Conservation (phyloP, 1,139 yeast genomes). For the Fermentozyma sake region DNA sequence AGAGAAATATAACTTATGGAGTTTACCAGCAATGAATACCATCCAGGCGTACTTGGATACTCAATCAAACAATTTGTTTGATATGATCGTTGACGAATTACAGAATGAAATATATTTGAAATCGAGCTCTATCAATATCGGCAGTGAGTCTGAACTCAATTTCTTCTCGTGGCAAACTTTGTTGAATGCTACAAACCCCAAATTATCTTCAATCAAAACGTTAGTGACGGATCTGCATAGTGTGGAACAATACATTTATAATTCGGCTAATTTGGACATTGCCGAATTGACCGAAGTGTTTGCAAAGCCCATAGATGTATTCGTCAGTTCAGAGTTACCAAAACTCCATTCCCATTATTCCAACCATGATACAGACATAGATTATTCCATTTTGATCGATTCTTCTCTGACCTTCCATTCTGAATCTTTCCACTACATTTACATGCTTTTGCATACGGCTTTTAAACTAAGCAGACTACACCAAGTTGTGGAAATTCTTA, state of each 20-base stretch:
- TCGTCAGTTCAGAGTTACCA: slow-evolving; percentile 29
- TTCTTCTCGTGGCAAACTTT: slow-evolving; percentile 26
- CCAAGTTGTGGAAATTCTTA: slow-evolving; percentile 53
- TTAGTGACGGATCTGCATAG: slow-evolving; percentile 38
- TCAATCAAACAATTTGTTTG: slow-evolving; percentile 65
- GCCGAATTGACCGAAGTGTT: slow-evolving; percentile 47
- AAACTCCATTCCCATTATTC: slow-evolving; percentile 25
- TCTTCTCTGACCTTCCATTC: slow-evolving; percentile 25
- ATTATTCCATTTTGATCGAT: slow-evolving; percentile 28
- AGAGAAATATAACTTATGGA: slow-evolving; percentile 57
- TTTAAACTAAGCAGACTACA: slow-evolving; percentile 61
- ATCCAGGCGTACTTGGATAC: slow-evolving; percentile 54
- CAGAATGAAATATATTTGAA: slow-evolving; percentile 70
- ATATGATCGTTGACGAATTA: slow-evolving; percentile 71
- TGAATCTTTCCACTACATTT: slow-evolving; percentile 55
- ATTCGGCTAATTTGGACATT: slow-evolving; percentile 55
- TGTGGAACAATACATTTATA: slow-evolving; percentile 53
- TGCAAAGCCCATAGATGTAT: slow-evolving; percentile 38
- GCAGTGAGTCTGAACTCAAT: slow-evolving; percentile 5
- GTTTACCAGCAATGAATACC: slow-evolving; percentile 55
- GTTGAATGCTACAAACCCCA: slow-evolving; percentile 22
- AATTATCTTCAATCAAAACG: slow-evolving; percentile 34
- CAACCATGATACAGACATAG: slow-evolving; percentile 19
- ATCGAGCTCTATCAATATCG: slow-evolving; percentile 12
- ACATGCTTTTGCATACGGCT: slow-evolving; percentile 53